Evolutionary conservation across 2,329 filamentous ascomycete species (phyloP), one percentile per base, ranked within the genome.

Genomic region (Fusarium lateritium): DNA sequence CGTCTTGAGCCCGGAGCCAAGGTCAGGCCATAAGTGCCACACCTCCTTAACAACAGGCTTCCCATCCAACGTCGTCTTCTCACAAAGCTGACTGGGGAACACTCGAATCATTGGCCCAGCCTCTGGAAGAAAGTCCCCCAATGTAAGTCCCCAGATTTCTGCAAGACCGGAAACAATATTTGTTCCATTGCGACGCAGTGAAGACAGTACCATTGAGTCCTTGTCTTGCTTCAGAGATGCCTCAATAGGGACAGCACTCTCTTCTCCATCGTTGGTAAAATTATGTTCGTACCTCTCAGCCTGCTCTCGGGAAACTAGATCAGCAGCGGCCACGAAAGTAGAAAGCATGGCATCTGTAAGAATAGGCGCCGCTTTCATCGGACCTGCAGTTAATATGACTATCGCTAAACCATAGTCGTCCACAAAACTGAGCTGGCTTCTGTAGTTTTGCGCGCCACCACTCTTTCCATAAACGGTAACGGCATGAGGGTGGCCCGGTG

Each of bases 361-460:
- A 47, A 72, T 45, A 1, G 69, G 59, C 3, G 77, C 62, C 0
- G 78, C 77, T 9, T 69, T 62, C 63, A 75, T 73, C 1, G 75
- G 71, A 0, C 79, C 78, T 0, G 78, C 77, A 0, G 78, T 78
- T 3, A 80, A 61, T 2, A 79, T 53, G 2, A 80, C 24, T 2
- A 78, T 15, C 0, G 75, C 76, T 2, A 79, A 34, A 0, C 79
- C 78, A 28, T 80, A 80, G 28, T 80, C 77, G 19, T 81, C 79
- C 3, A 81, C 54, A 0, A 80, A 39, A 5, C 72, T 71, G 0
- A 81, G 45, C 24, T 81, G 79, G n/a, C 76, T 77, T 19, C 76
- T 73, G 24, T 81, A 81, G 5, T 71, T 75, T 17, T 73, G 67
- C 0, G 79, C 77, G 4, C 76, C 78, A 13, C 79, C 80, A 4